Evolutionary conservation across 164 flowering plant species (phyloP).

Genomic region (Chimonanthus salicifolius): DNA sequence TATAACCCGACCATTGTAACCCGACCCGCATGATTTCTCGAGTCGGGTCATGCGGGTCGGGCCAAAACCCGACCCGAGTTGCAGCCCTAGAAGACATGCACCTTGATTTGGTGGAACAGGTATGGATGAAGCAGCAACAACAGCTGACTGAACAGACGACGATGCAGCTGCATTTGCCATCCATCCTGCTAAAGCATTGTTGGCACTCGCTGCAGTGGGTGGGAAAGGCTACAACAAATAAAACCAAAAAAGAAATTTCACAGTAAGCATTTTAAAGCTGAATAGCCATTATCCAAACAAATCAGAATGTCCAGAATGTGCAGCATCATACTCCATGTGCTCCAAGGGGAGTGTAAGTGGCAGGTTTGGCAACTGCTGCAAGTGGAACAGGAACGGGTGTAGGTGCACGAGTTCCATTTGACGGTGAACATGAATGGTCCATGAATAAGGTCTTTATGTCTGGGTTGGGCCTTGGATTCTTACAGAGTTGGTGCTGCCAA

Average conservation of each 20-base stretch:
- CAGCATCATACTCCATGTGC: slow-evolving; percentile 60
- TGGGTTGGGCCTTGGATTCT: slow-evolving; percentile 90
- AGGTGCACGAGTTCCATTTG: slow-evolving; percentile 75
- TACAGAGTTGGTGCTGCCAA: slow-evolving; percentile 97
- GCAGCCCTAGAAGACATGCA: slow-evolving; percentile 18
- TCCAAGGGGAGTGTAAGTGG: slow-evolving; percentile 58
- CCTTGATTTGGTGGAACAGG: slow-evolving; percentile 74
- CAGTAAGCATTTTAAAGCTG: background rate
- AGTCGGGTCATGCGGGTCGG: no score
- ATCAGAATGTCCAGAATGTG: background rate
- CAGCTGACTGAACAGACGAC: slow-evolving; percentile 81
- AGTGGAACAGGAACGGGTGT: slow-evolving; percentile 68
- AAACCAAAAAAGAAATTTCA: background rate
- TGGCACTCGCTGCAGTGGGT: slow-evolving; percentile 44
- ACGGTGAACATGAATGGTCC: slow-evolving; percentile 74
- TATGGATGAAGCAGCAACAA: slow-evolving; percentile 68
- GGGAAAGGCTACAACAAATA: slow-evolving; percentile 57
- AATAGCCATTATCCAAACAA: background rate
- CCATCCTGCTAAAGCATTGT: slow-evolving; percentile 79
- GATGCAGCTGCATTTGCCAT: slow-evolving; percentile 84
- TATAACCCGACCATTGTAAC: no score
- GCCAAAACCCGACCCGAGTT: no score
- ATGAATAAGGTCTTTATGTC: slow-evolving; percentile 85
- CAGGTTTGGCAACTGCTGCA: slow-evolving; percentile 64
- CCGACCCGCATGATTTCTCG: no score